Percentiles rank a stretch among this genome's conserved stretches.
phyloP scores from a whole-genome alignment of 768 basidiomycete genomes.

The Mrakia hoshinonis region DNA sequence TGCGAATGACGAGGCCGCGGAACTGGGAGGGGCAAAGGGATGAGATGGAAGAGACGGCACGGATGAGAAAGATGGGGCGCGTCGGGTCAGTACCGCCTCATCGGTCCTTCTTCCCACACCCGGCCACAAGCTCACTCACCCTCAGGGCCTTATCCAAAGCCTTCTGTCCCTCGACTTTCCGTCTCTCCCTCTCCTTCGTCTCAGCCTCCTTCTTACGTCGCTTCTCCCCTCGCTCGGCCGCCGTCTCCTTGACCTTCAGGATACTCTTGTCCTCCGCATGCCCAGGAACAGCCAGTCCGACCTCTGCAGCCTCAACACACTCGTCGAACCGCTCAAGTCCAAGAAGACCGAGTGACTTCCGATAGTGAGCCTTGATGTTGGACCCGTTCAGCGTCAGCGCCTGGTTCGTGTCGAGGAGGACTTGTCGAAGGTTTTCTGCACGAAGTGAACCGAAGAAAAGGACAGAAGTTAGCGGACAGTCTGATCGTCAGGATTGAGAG shows the following conservation, averaged over 20 bases:
- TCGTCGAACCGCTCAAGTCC: slow-evolving; percentile 69
- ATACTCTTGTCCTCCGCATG: slow-evolving; percentile 35
- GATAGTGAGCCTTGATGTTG: slow-evolving; percentile 76
- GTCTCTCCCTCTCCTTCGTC: slow-evolving; percentile 34
- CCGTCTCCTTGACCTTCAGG: slow-evolving; percentile 40
- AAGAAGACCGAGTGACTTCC: slow-evolving; percentile 69
- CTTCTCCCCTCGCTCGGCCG: slow-evolving; percentile 47
- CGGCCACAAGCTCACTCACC: slow-evolving; percentile 45
- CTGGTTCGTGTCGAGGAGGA: slow-evolving; percentile 72
- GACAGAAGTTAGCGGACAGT: no score
- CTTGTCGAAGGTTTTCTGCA: slow-evolving; percentile 77
- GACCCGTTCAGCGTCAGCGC: slow-evolving; percentile 56
- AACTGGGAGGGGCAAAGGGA: slow-evolving; percentile 45
- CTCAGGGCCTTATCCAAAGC: slow-evolving; percentile 55
- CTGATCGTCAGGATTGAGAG: background rate
- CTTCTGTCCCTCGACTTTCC: slow-evolving; percentile 46
- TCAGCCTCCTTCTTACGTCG: slow-evolving; percentile 12
- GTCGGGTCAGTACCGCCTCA: background rate
- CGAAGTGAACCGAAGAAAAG: background rate
- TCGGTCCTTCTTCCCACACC: no score
- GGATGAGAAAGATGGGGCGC: background rate
- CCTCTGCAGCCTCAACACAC: slow-evolving; percentile 68
- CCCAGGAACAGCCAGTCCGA: slow-evolving; percentile 56
- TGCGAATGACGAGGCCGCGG: slow-evolving; percentile 48
- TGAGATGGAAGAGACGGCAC: background rate